Conservation (phyloP, 805 yeast genomes). For the Lipomyces yamadae region DNA sequence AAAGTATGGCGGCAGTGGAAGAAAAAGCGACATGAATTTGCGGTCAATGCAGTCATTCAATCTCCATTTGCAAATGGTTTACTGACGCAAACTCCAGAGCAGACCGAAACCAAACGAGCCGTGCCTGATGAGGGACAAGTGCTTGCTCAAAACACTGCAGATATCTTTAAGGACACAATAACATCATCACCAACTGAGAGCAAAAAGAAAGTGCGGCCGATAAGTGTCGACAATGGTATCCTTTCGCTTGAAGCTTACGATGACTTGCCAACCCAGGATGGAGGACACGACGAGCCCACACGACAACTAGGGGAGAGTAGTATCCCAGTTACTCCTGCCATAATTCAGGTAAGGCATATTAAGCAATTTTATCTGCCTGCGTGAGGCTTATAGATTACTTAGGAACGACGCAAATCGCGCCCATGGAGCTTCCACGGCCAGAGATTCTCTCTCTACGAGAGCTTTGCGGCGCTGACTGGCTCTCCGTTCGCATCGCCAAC, state of each 20-base stretch:
- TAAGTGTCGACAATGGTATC: neutral
- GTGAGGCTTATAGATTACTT: neutral
- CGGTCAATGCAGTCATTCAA: neutral
- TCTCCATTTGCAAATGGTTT: neutral
- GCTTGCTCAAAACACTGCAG: neutral
- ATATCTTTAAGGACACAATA: neutral
- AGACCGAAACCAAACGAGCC: neutral
- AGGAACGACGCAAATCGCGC: slow-evolving; percentile 25
- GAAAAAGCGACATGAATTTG: neutral
- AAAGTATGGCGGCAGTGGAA: slow-evolving; percentile 23
- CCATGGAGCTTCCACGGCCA: slow-evolving; percentile 26
- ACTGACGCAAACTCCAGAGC: neutral
- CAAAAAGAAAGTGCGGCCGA: neutral
- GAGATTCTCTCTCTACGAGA: slow-evolving; percentile 19
- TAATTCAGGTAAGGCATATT: slow-evolving; percentile 9
- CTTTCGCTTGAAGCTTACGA: neutral
- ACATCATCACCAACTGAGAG: neutral
- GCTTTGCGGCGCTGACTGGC: slow-evolving; percentile 9
- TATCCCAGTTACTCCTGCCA: slow-evolving; percentile 16
- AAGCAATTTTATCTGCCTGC: neutral
- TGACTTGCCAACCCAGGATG: neutral
- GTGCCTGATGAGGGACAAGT: neutral
- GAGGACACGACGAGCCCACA: neutral
- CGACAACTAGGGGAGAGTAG: neutral
- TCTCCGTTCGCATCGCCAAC: neutral